A percentile compares a stretch with the other conserved stretches of the same genome.
Conservation (phyloP, 768 basidiomycete genomes). For the Ephemerocybe angulata region DNA sequence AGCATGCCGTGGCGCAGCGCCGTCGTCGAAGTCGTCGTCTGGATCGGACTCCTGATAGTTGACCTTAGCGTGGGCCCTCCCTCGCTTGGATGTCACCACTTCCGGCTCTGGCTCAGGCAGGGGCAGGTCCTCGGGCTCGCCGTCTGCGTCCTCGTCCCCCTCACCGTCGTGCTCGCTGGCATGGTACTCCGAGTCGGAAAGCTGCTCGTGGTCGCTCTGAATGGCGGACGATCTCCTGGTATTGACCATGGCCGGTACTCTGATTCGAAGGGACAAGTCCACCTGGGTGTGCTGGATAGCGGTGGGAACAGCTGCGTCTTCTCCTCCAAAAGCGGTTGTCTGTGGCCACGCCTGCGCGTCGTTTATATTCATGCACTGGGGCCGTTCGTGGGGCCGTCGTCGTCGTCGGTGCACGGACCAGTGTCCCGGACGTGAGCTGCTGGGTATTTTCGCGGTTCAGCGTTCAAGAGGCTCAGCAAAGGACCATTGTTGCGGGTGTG, state of each 20-base stretch:
- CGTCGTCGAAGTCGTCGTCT: conserved; percentile 19
- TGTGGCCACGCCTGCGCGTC: neutral
- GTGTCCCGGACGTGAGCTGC: neutral
- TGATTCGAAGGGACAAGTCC: conserved; percentile 21
- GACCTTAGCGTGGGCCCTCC: conserved; percentile 26
- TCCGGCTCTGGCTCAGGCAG: conserved; percentile 29
- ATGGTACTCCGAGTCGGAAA: conserved; percentile 51
- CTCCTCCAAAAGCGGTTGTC: conserved; percentile 1
- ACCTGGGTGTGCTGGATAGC: conserved; percentile 12
- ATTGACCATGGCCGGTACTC: conserved; percentile 24
- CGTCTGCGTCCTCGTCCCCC: conserved; percentile 23
- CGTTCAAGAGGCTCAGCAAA: neutral
- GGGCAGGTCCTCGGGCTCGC: conserved; percentile 36
- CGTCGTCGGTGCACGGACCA: neutral
- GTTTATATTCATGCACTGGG: neutral
- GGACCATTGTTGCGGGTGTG: conserved; percentile 1
- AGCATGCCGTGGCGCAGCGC: neutral
- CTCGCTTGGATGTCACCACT: conserved; percentile 12
- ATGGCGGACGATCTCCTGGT: conserved; percentile 33
- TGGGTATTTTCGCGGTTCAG: neutral
- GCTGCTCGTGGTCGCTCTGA: conserved; percentile 30
- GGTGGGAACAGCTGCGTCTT: conserved; percentile 2
- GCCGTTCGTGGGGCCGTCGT: neutral
- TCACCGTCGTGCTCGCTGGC: conserved; percentile 44
- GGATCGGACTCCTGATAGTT: conserved; percentile 20